phyloP scores from a whole-genome alignment of 257 asterid genomes.

The Capsicum chinense region DNA sequence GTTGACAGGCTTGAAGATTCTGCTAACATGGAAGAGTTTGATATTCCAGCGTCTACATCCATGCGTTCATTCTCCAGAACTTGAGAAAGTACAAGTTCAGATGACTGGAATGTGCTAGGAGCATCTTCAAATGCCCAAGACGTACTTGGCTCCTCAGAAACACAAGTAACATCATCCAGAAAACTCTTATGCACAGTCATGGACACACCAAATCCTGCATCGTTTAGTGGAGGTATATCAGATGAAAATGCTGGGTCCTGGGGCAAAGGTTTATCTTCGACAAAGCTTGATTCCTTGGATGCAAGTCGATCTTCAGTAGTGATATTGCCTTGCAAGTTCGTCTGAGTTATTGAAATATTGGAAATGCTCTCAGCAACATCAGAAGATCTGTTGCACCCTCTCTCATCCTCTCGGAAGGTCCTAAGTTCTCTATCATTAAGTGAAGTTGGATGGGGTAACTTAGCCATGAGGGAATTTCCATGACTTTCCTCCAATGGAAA shows the following conservation, averaged over 20 bases:
- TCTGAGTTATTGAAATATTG: background rate
- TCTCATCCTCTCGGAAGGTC: slow-evolving; percentile 22
- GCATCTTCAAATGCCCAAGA: background rate
- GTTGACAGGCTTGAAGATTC: slow-evolving; percentile 33
- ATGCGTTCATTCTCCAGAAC: slow-evolving; percentile 34
- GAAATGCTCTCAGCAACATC: slow-evolving; percentile 34
- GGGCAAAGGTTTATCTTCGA: background rate
- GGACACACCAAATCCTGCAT: slow-evolving; percentile 35
- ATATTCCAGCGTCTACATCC: slow-evolving; percentile 30
- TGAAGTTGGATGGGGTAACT: slow-evolving; percentile 31
- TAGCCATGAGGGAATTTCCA: slow-evolving; percentile 4
- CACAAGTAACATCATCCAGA: slow-evolving; percentile 34
- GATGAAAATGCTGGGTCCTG: background rate
- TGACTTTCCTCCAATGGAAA: slow-evolving; percentile 5
- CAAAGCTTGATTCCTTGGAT: slow-evolving; percentile 7
- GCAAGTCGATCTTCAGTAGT: slow-evolving; percentile 7
- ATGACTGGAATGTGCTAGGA: slow-evolving; percentile 33
- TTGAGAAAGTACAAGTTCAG: slow-evolving; percentile 36
- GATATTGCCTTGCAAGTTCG: slow-evolving; percentile 17
- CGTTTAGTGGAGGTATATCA: slow-evolving; percentile 36
- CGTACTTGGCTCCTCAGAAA: slow-evolving; percentile 29
- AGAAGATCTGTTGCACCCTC: slow-evolving; percentile 24
- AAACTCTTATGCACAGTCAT: slow-evolving; percentile 23
- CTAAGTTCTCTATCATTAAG: slow-evolving; percentile 34
- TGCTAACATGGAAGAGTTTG: slow-evolving; percentile 36